phyloP scores from a whole-genome alignment of 768 basidiomycete genomes.

The Auricularia sp. region DNA sequence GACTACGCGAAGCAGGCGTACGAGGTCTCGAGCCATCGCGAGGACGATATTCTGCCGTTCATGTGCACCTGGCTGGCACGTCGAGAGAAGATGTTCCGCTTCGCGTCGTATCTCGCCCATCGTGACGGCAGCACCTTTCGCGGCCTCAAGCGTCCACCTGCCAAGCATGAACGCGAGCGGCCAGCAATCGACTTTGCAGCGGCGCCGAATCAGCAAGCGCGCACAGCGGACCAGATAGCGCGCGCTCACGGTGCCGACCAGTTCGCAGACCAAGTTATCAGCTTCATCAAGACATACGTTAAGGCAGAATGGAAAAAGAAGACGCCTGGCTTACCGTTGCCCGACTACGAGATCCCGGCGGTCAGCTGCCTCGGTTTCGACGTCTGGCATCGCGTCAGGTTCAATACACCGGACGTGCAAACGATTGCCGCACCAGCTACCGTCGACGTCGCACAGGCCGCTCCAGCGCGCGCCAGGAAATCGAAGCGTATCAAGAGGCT shows the following conservation, averaged over 20 bases:
- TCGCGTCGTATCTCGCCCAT: conserved; percentile 1
- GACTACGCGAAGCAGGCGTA: conserved; percentile 18
- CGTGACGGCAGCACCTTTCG: neutral
- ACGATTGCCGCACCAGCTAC: neutral
- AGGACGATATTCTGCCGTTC: conserved; percentile 6
- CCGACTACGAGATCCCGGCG: neutral
- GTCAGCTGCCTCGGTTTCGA: neutral
- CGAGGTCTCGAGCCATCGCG: conserved; percentile 7
- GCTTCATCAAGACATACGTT: neutral
- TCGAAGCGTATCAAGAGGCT: conserved; percentile 5
- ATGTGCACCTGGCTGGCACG: conserved; percentile 10
- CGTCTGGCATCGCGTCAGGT: neutral
- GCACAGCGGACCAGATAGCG: neutral
- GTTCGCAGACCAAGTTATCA: neutral
- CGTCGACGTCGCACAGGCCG: neutral
- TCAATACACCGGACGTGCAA: neutral
- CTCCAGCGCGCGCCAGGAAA: neutral
- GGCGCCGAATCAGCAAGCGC: neutral
- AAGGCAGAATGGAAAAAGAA: neutral
- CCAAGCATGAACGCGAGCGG: neutral
- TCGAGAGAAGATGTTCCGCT: conserved; percentile 4
- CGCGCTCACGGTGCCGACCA: neutral
- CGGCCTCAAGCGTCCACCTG: neutral
- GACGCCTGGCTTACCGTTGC: neutral
- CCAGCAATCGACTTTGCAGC: neutral